Evolutionary conservation across 805 yeast genomes (phyloP), one percentile per base, ranked within the genome.

Genomic region (Brettanomyces bruxellensis): DNA sequence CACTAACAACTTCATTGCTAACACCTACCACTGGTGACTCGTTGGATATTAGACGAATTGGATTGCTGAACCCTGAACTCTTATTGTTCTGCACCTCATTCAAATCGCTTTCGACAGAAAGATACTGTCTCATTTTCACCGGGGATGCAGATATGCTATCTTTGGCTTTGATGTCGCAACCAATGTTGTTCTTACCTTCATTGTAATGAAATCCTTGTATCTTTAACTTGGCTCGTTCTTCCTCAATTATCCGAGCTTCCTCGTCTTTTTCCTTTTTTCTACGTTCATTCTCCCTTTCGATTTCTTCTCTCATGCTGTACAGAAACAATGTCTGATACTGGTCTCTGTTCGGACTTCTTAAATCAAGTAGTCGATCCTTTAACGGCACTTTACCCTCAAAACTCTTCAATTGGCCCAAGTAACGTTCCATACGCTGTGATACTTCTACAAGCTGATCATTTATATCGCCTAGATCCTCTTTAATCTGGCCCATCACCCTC

Each of bases 281-380:
- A 23, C 34, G 34, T 23, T 36, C 22, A 22, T 35, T 23, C 43
- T 47, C 46, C 47, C 44, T 25, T 47, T 35, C 24, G 34, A 53
- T 50, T 41, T 51, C 55, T 38, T 49, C 51, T 47, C 53, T 45
- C 61, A 57, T 57, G 8, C 55, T 66, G 47, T 51, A 55, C 8
- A 54, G 56, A 47, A 65, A 69, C 22, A 76, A 50, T 4, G 60
- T 57, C 4, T 72, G 71, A 55, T 72, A 76, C 51, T 75, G 79
- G 14, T 55, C 56, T 47, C 64, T 60, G 55, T 73, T 72, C 1
- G 71, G 62, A 6, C 69, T 61, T 22, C 63, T 60, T 4, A 58
- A 48, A 12, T 62, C 55, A 25, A 69, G 60, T 13, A 72, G 55
- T 38, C 72, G 58, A 30, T 67, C 71, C 34, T 63, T 61, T 7